A percentile compares a stretch with the other conserved stretches of the same genome.
phyloP scores from a whole-genome alignment of 805 yeast species.

The Lipomyces chichibuensis region DNA sequence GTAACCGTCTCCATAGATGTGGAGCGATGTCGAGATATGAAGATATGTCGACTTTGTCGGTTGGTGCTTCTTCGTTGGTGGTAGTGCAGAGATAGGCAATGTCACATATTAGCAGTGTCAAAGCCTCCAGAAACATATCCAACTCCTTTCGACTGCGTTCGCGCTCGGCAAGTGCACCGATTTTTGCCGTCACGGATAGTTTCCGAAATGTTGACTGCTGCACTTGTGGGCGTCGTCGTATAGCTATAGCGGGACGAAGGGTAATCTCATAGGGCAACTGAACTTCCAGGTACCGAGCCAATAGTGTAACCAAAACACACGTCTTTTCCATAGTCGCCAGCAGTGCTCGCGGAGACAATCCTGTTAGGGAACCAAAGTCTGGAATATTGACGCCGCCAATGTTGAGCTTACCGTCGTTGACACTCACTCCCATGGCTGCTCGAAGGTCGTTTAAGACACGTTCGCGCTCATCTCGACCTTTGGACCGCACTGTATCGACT shows the following conservation, averaged over 20 bases:
- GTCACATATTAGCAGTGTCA: conserved; percentile 27
- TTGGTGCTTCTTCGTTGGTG: conserved; percentile 5
- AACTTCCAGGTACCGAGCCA: conserved; percentile 24
- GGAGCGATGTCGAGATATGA: conserved; percentile 20
- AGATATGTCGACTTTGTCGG: conserved; percentile 6
- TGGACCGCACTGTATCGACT: neutral
- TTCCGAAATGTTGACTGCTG: conserved; percentile 8
- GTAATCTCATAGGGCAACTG: conserved; percentile 26
- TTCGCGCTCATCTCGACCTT: conserved; percentile 8
- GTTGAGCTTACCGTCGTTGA: conserved; percentile 8
- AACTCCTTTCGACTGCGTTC: conserved; percentile 21
- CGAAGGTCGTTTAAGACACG: conserved; percentile 1
- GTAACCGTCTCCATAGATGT: conserved; percentile 14
- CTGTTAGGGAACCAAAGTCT: conserved; percentile 11
- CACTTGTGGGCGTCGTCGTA: conserved; percentile 13
- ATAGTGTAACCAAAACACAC: conserved; percentile 9
- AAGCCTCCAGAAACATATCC: conserved; percentile 27
- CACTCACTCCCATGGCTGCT: conserved; percentile 3
- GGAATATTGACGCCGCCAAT: conserved; percentile 16
- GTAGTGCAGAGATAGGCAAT: conserved; percentile 18
- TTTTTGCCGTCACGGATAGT: conserved; percentile 11
- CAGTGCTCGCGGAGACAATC: conserved; percentile 10
- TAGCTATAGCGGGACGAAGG: conserved; percentile 15
- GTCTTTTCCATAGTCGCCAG: conserved; percentile 4
- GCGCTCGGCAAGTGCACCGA: conserved; percentile 11